Percentiles rank a stretch among this genome's conserved stretches.
Evolutionary conservation across 1,139 yeast genomes (phyloP).

Genomic region (Taiozyma sp.): DNA sequence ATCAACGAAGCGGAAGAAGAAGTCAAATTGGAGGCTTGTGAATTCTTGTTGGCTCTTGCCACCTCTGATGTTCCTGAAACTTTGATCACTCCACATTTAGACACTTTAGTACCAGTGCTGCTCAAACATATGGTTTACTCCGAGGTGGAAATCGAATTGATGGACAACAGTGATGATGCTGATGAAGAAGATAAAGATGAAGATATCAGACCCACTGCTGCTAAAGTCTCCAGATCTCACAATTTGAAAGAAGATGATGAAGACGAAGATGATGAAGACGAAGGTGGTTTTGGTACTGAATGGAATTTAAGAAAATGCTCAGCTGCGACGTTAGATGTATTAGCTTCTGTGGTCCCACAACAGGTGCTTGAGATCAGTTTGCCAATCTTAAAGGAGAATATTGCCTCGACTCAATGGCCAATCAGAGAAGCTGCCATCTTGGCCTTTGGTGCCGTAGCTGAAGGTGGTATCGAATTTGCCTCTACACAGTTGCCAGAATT

Average conservation of each 20-base stretch:
- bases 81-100: constrained; percentile 51
- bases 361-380: constrained; percentile 62
- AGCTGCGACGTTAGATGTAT: constrained; percentile 84
- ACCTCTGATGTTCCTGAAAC: constrained; percentile 49
- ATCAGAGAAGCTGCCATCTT: constrained; percentile 88
- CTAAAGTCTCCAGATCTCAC: constrained; percentile 65
- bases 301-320: constrained; percentile 94
- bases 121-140: constrained; percentile 83
- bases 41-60: constrained; percentile 74
- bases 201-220: constrained; percentile 77
- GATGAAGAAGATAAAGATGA: constrained; percentile 88
- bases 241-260: constrained; percentile 38
- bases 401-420: constrained; percentile 74
- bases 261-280: constrained; percentile 65
- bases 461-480: constrained; percentile 74
- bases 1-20: constrained; percentile 59
- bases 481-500: constrained; percentile 70
- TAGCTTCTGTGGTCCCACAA: constrained; percentile 64
- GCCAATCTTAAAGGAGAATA: constrained; percentile 70
- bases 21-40: constrained; percentile 90
- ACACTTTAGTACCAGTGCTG: constrained; percentile 64
- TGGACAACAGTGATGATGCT: constrained; percentile 68
- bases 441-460: constrained; percentile 93
- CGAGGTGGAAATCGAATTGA: constrained; percentile 67
- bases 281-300: constrained; percentile 55